phyloP scores from a whole-genome alignment of 345 rosid species.

The Erodium maritimum region DNA sequence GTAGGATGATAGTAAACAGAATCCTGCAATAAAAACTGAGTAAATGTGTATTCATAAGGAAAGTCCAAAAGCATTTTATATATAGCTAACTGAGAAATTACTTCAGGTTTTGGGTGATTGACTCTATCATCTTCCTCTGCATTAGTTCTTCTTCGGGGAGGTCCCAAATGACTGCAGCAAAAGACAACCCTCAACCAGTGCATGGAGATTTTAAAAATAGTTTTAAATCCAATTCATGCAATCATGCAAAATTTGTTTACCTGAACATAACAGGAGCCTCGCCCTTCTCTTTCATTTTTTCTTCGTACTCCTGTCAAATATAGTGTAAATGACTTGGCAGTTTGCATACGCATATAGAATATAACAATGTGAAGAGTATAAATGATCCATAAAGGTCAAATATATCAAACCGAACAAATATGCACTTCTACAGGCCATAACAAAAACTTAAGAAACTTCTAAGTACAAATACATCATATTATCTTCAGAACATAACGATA shows the following conservation, averaged over 20 bases:
- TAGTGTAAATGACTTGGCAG: background rate
- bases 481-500: too few relatives aligned
- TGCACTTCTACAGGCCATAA: too few relatives aligned
- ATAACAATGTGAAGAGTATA: too few relatives aligned
- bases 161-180: conserved; percentile 75
- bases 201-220: background rate
- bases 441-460: too few relatives aligned
- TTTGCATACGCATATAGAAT: too few relatives aligned
- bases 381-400: too few relatives aligned
- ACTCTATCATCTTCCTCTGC: conserved; percentile 70
- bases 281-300: conserved; percentile 92
- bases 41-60: background rate
- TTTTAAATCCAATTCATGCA: too few relatives aligned
- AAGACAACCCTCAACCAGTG: conserved; percentile 9
- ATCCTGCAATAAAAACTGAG: conserved; percentile 45
- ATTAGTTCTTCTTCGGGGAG: conserved; percentile 58
- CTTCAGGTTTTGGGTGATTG: conserved; percentile 83
- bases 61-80: conserved; percentile 4
- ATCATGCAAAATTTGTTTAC: conserved; percentile 19
- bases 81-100: conserved; percentile 17
- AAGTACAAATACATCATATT: too few relatives aligned
- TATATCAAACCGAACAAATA: too few relatives aligned
- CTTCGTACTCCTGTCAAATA: conserved; percentile 61
- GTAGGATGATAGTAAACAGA: conserved; percentile 96
- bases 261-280: conserved; percentile 97